Percentiles rank a stretch among this genome's conserved stretches.
Conservation (phyloP, 306 rosid species). For the Rubus parviflorus region DNA sequence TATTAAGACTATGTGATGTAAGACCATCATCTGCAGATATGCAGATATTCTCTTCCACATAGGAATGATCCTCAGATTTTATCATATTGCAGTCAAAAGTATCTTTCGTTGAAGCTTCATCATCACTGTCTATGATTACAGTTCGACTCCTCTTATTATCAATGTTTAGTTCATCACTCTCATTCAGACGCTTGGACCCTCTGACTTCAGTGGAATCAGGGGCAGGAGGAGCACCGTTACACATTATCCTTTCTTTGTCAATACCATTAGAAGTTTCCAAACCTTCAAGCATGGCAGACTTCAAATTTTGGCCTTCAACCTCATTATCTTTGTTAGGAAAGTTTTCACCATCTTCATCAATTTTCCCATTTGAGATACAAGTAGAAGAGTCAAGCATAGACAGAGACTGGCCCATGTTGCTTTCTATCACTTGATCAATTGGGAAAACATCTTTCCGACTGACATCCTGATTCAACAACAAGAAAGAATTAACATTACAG, state of each 20-base stretch:
- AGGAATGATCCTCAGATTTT: conserved; percentile 34
- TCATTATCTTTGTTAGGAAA: conserved; percentile 32
- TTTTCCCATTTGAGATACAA: conserved; percentile 27
- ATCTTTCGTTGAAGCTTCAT: conserved; percentile 40
- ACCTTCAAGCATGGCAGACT: conserved; percentile 34
- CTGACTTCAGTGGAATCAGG: conserved; percentile 44
- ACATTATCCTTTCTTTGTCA: conserved; percentile 38
- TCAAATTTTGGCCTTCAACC: conserved; percentile 31
- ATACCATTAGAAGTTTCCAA: conserved; percentile 35
- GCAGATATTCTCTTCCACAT: conserved; percentile 33
- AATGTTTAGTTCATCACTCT: conserved; percentile 41
- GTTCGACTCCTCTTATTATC: conserved; percentile 58
- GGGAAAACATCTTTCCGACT: conserved; percentile 38
- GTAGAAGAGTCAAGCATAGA: too few species aligned
- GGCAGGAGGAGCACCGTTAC: conserved; percentile 31
- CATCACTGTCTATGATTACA: conserved; percentile 36
- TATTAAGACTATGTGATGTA: conserved; percentile 37
- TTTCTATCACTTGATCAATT: conserved; percentile 35
- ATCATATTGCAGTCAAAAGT: conserved; percentile 30
- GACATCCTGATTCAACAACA: conserved; percentile 38
- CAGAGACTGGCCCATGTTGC: not conserved
- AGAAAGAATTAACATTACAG: not conserved
- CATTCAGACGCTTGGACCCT: conserved; percentile 64
- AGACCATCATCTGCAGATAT: conserved; percentile 35
- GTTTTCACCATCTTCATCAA: conserved; percentile 33